These are phyloP conservation scores for Fennellomyces sp. DNA, from an alignment of 371 early-diverging fungal genomes.

Conservation along the genomic window DNA sequence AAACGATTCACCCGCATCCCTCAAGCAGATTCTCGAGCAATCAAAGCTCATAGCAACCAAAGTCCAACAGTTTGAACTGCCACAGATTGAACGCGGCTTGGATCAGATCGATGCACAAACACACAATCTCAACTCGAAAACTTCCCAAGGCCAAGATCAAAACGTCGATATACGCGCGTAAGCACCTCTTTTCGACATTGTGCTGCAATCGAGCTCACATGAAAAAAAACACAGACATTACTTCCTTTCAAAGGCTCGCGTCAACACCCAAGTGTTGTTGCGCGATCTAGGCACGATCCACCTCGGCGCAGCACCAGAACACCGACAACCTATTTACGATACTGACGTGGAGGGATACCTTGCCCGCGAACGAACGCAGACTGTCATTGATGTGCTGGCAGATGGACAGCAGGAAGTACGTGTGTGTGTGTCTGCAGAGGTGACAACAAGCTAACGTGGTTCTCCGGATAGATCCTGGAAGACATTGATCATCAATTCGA, in stretches of 20 bases:
- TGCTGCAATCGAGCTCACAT: background rate
- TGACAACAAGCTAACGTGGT: background rate
- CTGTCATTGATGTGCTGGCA: slow-evolving; percentile 30
- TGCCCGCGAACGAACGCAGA: slow-evolving; percentile 26
- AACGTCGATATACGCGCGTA: slow-evolving; percentile 41
- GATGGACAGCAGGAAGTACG: slow-evolving; percentile 41
- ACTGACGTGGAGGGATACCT: slow-evolving; percentile 45
- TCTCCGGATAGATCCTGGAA: slow-evolving; percentile 20
- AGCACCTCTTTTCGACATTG: background rate
- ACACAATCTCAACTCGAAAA: slow-evolving; percentile 26
- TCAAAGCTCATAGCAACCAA: slow-evolving; percentile 36
- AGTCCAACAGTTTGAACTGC: slow-evolving; percentile 33
- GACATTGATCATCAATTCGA: slow-evolving; percentile 21
- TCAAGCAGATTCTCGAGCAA: slow-evolving; percentile 39
- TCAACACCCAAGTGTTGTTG: slow-evolving; percentile 42
- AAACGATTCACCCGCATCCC: slow-evolving; percentile 14
- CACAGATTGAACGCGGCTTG: slow-evolving; percentile 42
- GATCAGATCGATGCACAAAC: slow-evolving; percentile 43
- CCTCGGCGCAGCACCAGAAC: slow-evolving; percentile 35
- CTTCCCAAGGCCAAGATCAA: slow-evolving; percentile 16
- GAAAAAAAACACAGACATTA: slow-evolving; percentile 34
- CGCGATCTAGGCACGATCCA: slow-evolving; percentile 49
- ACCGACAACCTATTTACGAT: slow-evolving; percentile 46
- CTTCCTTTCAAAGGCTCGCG: slow-evolving; percentile 48
- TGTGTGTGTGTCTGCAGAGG: background rate